Base-by-base conservation (phyloP, 352 stramenopile species). In the Phytophthora vignae region DNA sequence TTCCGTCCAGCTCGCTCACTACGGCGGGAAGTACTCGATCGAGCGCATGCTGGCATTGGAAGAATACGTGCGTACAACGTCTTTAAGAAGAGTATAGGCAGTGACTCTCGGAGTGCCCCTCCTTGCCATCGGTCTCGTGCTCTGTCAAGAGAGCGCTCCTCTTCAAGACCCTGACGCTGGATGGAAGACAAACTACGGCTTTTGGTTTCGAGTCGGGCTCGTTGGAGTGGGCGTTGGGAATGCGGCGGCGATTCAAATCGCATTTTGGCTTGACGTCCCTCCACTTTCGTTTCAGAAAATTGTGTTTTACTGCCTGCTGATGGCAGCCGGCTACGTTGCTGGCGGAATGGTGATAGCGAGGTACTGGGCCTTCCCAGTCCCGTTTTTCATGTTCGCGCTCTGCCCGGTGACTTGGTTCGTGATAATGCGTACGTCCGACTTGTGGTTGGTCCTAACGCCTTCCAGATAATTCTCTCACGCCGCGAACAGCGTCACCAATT, bases 21-120 rank as follows among this genome's bases (percentile, higher is more conserved):
- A 60, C 22, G 63, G 69, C 27, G 69, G 69, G 0, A 76, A 69
- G 64, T 76, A 73, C 36, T 76, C 69, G 0, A 36, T 73, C 19
- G 69, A 76, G 53, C 31, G 69, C 19, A 64, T 72, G 69, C 54
- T 76, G 50, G 63, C 69, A 21, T 29, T 76, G 8, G 69, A 76
- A 60, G 69, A 76, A 55, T 76, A 76, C 14, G 58, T 59, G 22
- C 52, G 52, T 44, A 68, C 46, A 0, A 73, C 64, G 1, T 60
- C 69, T 2, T 10, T 73, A 7, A n/a, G 52, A 17, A 52, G 58
- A 21, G 69, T 69, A 17, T 14, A 73, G 10, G 27, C 73, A 14
- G 36, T 76, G 11, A 64, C n/a, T 8, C 21, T 65, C 5, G 52
- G 69, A 2, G 42, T 63, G 1, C 69, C 64, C 2, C 27, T 76